A percentile compares a stretch with the other conserved stretches of the same genome.
These are phyloP conservation scores for Coniochaeta sp. DNA, from an alignment of 2,329 filamentous ascomycete species.

Conservation along the genomic window DNA sequence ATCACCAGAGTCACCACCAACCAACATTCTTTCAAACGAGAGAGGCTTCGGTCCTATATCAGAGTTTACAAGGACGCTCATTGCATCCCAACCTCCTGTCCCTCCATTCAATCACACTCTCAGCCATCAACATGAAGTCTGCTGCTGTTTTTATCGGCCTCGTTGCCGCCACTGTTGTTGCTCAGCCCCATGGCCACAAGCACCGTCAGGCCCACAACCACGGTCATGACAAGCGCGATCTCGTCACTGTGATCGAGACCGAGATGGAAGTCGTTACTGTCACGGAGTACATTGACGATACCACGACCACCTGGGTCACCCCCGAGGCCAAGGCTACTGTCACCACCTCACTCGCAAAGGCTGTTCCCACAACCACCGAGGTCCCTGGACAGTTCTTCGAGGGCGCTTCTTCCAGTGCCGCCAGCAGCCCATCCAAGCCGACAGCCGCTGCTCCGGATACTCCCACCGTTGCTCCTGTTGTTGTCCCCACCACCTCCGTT, in stretches of 20 bases:
- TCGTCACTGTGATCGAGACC: conserved; percentile 36
- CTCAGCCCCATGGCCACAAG: conserved; percentile 36
- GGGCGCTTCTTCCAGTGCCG: conserved; percentile 9
- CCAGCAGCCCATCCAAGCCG: conserved; percentile 5
- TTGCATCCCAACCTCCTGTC: background rate
- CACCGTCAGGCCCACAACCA: conserved; percentile 30
- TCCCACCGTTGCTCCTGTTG: conserved; percentile 16
- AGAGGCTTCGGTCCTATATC: too few species aligned
- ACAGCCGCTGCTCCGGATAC: conserved; percentile 14
- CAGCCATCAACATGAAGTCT: conserved; percentile 32
- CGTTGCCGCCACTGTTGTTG: conserved; percentile 36
- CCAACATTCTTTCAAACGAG: background rate
- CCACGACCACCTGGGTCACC: conserved; percentile 36
- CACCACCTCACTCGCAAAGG: conserved; percentile 13
- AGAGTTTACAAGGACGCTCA: too few species aligned
- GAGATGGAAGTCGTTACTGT: conserved; percentile 46
- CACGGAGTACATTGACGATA: conserved; percentile 39
- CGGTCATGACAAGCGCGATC: conserved; percentile 29
- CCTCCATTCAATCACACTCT: background rate
- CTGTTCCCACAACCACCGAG: conserved; percentile 10
- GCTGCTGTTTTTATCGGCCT: conserved; percentile 29
- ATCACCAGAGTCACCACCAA: background rate
- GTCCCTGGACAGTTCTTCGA: conserved; percentile 26
- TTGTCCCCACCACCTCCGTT: conserved; percentile 16
- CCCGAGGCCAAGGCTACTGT: conserved; percentile 16